Percentiles rank a stretch among this genome's conserved stretches.
phyloP scores from a whole-genome alignment of 2,329 filamentous ascomycete genomes.

The Fusarium redolens region DNA sequence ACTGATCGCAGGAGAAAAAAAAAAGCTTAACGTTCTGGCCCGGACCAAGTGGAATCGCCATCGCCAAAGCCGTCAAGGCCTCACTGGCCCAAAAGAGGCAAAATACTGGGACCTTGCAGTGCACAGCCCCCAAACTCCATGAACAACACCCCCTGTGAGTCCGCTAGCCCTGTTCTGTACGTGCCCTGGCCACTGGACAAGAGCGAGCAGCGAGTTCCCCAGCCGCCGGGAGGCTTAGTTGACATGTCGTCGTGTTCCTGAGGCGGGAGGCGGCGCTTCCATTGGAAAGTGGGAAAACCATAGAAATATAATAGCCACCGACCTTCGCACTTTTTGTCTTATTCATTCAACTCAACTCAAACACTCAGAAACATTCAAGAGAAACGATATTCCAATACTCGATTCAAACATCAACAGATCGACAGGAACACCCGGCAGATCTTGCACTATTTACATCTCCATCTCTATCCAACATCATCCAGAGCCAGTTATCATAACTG shows the following conservation, averaged over 20 bases:
- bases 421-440: constrained; percentile 16
- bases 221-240: constrained; percentile 31
- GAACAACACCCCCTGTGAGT: background rate
- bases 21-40: constrained; percentile 38
- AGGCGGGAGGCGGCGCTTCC: constrained; percentile 15
- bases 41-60: constrained; percentile 30
- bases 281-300: background rate
- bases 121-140: constrained; percentile 32
- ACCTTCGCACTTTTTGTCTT: constrained; percentile 15
- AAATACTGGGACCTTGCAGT: constrained; percentile 16
- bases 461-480: background rate
- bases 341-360: constrained; percentile 11
- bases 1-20: background rate
- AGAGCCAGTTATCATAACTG: constrained; percentile 14
- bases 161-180: constrained; percentile 13
- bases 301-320: constrained; percentile 37
- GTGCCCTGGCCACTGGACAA: constrained; percentile 12
- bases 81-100: constrained; percentile 5
- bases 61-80: constrained; percentile 33
- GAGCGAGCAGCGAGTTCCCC: constrained; percentile 6
- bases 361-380: constrained; percentile 1
- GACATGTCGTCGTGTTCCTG: constrained; percentile 25
- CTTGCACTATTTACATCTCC: constrained; percentile 12
- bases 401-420: constrained; percentile 16
- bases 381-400: background rate